Evolutionary conservation across 768 basidiomycete genomes (phyloP).

Genomic region (Tulasnella sp.): DNA sequence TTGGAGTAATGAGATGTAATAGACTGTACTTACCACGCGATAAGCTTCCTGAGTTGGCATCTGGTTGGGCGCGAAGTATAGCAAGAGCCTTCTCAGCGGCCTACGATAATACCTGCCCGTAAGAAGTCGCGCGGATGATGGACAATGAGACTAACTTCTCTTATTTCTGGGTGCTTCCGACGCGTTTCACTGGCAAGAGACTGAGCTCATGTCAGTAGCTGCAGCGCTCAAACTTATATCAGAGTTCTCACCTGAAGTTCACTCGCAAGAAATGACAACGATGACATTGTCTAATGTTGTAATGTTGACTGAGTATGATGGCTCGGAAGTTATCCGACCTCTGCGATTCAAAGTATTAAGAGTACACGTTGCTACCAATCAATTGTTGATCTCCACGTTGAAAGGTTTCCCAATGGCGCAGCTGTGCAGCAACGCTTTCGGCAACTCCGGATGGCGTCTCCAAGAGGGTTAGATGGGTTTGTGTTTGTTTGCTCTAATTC

Average conservation of each 20-base stretch:
- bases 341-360: too few relatives aligned
- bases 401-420: too few relatives aligned
- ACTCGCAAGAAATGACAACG: slow-evolving; percentile 29
- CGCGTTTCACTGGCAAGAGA: slow-evolving; percentile 80
- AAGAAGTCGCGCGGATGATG: not conserved
- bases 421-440: too few relatives aligned
- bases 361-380: too few relatives aligned
- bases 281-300: slow-evolving; percentile 19
- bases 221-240: not conserved
- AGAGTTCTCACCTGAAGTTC: slow-evolving; percentile 47
- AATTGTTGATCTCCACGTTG: too few relatives aligned
- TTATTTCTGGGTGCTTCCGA: slow-evolving; percentile 82
- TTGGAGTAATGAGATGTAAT: slow-evolving; percentile 10
- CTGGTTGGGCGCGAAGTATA: slow-evolving; percentile 68
- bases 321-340: too few relatives aligned
- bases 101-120: slow-evolving; percentile 26
- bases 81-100: slow-evolving; percentile 81
- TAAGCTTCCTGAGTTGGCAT: slow-evolving; percentile 56
- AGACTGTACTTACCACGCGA: slow-evolving; percentile 46
- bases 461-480: too few relatives aligned
- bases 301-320: not conserved
- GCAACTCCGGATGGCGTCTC: too few relatives aligned
- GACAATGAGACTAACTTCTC: slow-evolving; percentile 48
- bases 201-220: slow-evolving; percentile 27
- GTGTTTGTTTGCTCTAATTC: too few relatives aligned